A percentile compares a stretch with the other conserved stretches of the same genome.
Evolutionary conservation across 441 rosid species (phyloP).

Genomic region (Bruguiera hainesii): DNA sequence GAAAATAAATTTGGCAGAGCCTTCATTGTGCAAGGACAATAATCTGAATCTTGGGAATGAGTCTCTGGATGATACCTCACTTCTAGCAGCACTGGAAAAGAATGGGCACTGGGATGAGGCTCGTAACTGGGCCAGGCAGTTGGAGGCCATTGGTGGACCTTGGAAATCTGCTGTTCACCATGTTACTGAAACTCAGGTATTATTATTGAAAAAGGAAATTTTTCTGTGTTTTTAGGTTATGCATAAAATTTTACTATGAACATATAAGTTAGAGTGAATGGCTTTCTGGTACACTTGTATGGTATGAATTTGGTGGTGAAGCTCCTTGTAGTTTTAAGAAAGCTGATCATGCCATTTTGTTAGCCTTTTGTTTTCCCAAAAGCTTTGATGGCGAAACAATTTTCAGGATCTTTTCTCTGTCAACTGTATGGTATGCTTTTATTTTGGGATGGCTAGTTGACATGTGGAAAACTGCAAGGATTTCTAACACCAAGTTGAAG

Average conservation of each 20-base stretch:
- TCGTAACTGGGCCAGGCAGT: conserved; percentile 97
- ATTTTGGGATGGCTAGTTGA: too few species aligned
- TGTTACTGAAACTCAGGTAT: conserved; percentile 97
- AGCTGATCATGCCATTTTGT: too few species aligned
- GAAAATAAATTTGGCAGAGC: conserved; percentile 98
- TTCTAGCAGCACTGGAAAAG: conserved; percentile 76
- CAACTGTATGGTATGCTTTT: too few species aligned
- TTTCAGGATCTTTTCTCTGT: too few species aligned
- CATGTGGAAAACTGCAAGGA: too few species aligned
- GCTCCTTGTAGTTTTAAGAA: too few species aligned
- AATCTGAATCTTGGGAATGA: conserved; percentile 74
- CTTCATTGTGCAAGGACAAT: conserved; percentile 69
- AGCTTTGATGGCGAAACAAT: too few species aligned
- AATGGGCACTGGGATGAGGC: conserved; percentile 98
- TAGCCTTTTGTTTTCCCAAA: too few species aligned
- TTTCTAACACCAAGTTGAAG: too few species aligned
- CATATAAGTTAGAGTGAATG: too few species aligned
- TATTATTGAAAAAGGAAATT: conserved; percentile 14
- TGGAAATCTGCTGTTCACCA: conserved; percentile 92
- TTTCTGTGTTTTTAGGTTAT: neutral
- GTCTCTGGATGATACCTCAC: conserved; percentile 91
- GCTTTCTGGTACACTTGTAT: too few species aligned
- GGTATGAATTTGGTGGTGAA: too few species aligned
- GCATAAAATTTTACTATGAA: neutral
- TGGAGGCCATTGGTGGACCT: conserved; percentile 83